A percentile compares a stretch with the other conserved stretches of the same genome.
Conservation (phyloP, 805 yeast genomes). For the Kazachstania taianensis region DNA sequence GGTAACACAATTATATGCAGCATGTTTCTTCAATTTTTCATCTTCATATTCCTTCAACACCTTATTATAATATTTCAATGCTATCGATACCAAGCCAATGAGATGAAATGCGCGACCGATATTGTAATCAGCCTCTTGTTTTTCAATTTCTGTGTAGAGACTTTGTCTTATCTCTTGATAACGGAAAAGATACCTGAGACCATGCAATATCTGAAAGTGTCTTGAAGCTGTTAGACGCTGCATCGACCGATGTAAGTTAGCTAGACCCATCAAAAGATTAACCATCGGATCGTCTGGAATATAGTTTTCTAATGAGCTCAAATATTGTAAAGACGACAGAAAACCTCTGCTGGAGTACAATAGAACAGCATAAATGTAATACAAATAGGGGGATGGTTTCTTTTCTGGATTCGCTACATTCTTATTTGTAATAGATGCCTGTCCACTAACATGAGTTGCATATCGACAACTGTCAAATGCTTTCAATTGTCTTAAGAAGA, state of each 20-base stretch:
- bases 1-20: constrained; percentile 75
- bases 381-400: constrained; percentile 54
- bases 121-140: constrained; percentile 74
- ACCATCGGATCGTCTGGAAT: constrained; percentile 72
- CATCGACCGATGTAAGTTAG: constrained; percentile 83
- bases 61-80: constrained; percentile 60
- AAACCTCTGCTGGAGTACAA: constrained; percentile 76
- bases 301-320: constrained; percentile 57
- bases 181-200: constrained; percentile 65
- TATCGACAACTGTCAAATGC: constrained; percentile 66
- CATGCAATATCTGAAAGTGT: constrained; percentile 81
- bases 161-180: constrained; percentile 47
- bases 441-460: constrained; percentile 54
- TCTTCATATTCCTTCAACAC: constrained; percentile 49
- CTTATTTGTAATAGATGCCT: constrained; percentile 59
- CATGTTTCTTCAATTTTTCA: constrained; percentile 58
- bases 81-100: constrained; percentile 65
- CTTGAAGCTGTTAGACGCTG: constrained; percentile 81
- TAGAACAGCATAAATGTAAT: constrained; percentile 71
- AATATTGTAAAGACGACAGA: constrained; percentile 70
- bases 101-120: constrained; percentile 78
- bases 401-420: constrained; percentile 33
- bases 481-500: constrained; percentile 77
- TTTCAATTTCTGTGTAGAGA: constrained; percentile 32
- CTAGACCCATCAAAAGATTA: constrained; percentile 61